Evolutionary conservation across 2,329 filamentous ascomycete species (phyloP).

Genomic region (Paecilomyces fulvus): DNA sequence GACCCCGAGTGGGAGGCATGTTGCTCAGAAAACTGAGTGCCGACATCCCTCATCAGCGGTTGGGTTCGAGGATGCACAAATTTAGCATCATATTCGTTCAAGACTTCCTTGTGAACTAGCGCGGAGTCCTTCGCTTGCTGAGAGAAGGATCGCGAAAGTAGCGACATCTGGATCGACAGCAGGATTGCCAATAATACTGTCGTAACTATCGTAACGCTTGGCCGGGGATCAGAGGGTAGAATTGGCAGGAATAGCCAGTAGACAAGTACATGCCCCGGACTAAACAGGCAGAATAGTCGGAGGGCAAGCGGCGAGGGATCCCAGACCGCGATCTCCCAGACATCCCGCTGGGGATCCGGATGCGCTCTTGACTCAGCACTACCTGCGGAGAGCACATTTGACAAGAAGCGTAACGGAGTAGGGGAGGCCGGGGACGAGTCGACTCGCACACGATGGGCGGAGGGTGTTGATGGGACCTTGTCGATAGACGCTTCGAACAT

Average conservation of each 20-base stretch:
- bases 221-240: slow-evolving; percentile 63
- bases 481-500: slow-evolving; percentile 85
- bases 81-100: slow-evolving; percentile 94
- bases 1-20: slow-evolving; percentile 28
- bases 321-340: slow-evolving; percentile 94
- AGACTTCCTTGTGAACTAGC: slow-evolving; percentile 81
- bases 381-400: slow-evolving; percentile 57
- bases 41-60: slow-evolving; percentile 67
- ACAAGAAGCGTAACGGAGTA: slow-evolving; percentile 69
- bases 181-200: slow-evolving; percentile 68
- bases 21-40: slow-evolving; percentile 60
- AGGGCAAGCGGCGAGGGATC: slow-evolving; percentile 80
- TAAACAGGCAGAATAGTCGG: slow-evolving; percentile 80
- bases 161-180: slow-evolving; percentile 66
- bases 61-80: slow-evolving; percentile 88
- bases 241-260: slow-evolving; percentile 85
- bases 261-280: slow-evolving; percentile 82
- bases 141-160: slow-evolving; percentile 64
- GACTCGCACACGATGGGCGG: slow-evolving; percentile 78
- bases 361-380: slow-evolving; percentile 77
- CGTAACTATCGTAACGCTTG: slow-evolving; percentile 78
- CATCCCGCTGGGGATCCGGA: slow-evolving; percentile 65
- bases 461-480: slow-evolving; percentile 65
- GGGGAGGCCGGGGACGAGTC: slow-evolving; percentile 71
- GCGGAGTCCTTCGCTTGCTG: slow-evolving; percentile 79